Evolutionary conservation across 345 rosid genomes (phyloP).

Genomic region (Populus euphratica): DNA sequence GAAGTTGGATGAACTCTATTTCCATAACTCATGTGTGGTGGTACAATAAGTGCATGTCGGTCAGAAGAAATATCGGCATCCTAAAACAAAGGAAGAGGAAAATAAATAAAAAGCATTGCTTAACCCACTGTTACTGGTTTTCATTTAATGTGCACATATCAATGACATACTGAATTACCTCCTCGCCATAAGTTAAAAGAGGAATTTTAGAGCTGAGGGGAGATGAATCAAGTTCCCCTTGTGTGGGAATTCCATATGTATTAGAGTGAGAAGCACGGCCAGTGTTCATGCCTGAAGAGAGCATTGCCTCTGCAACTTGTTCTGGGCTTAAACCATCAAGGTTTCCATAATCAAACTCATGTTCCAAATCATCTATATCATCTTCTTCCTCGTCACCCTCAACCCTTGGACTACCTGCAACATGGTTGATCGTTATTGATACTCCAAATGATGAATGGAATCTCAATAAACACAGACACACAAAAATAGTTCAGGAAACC

Average conservation of each 20-base stretch:
- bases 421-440: slow-evolving; percentile 11
- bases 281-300: slow-evolving; percentile 52
- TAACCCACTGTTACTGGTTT: not conserved
- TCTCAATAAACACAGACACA: not conserved
- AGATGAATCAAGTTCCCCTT: slow-evolving; percentile 68
- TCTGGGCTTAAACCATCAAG: slow-evolving; percentile 55
- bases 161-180: slow-evolving; percentile 41
- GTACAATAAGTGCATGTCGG: slow-evolving; percentile 82
- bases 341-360: slow-evolving; percentile 69
- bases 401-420: slow-evolving; percentile 87
- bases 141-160: not conserved
- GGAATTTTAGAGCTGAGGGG: slow-evolving; percentile 67
- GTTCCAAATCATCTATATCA: slow-evolving; percentile 83
- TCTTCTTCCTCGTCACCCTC: slow-evolving; percentile 98
- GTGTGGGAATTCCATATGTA: slow-evolving; percentile 38
- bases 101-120: not conserved
- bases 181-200: slow-evolving; percentile 84
- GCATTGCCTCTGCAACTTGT: slow-evolving; percentile 55
- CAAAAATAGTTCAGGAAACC: slow-evolving; percentile 3
- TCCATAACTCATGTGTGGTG: slow-evolving; percentile 68
- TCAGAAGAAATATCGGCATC: slow-evolving; percentile 81
- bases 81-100: slow-evolving; percentile 31
- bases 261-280: slow-evolving; percentile 42
- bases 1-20: slow-evolving; percentile 69
- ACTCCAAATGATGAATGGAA: not conserved